Percentiles rank a stretch among this genome's conserved stretches.
These are phyloP conservation scores for Verticillium zaregamsianum DNA, from an alignment of 2,329 filamentous ascomycete genomes.

Conservation along the genomic window DNA sequence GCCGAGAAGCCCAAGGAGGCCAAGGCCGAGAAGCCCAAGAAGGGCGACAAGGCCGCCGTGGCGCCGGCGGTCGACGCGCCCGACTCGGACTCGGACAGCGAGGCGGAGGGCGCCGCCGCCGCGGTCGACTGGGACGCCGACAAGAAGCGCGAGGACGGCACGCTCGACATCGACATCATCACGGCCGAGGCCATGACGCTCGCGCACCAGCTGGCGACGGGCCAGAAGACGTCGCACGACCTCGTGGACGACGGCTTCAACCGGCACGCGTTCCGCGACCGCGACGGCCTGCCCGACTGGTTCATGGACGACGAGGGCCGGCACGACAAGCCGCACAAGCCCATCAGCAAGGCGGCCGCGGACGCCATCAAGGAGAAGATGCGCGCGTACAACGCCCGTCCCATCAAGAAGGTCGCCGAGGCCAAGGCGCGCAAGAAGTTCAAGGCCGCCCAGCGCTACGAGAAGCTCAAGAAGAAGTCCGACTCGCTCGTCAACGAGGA, in stretches of 20 bases:
- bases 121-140: constrained; percentile 66
- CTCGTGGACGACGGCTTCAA: constrained; percentile 91
- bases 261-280: constrained; percentile 84
- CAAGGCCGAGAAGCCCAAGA: constrained; percentile 3
- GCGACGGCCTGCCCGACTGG: constrained; percentile 93
- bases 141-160: constrained; percentile 59
- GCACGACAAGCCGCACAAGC: constrained; percentile 80
- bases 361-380: constrained; percentile 91
- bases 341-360: constrained; percentile 88
- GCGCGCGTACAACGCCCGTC: constrained; percentile 87
- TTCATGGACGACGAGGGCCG: constrained; percentile 88
- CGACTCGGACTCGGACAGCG: constrained; percentile 28
- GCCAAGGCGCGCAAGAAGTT: constrained; percentile 96
- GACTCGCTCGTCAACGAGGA: constrained; percentile 85
- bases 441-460: constrained; percentile 82
- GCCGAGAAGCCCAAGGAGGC: constrained; percentile 17
- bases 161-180: constrained; percentile 89
- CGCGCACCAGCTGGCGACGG: constrained; percentile 85
- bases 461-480: constrained; percentile 97
- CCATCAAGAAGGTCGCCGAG: constrained; percentile 98
- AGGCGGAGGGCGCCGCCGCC: constrained; percentile 35
- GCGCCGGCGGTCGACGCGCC: background rate
- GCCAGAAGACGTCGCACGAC: constrained; percentile 74
- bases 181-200: constrained; percentile 99
- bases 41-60: constrained; percentile 3